Evolutionary conservation across 805 yeast species (phyloP).

Genomic region (Henningerozyma blattae): DNA sequence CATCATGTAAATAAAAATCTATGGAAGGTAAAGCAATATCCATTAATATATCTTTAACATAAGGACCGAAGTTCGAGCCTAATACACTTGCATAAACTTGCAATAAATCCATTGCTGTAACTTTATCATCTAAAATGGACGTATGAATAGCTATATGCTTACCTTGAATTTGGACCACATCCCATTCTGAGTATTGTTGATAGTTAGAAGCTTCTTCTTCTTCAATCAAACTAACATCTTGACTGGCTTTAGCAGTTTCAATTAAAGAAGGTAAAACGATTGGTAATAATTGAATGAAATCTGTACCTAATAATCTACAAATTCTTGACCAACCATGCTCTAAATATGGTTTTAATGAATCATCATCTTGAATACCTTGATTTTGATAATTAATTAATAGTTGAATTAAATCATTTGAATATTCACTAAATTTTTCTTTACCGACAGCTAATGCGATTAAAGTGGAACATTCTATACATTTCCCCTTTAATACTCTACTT

Average conservation of each 20-base stretch:
- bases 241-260: conserved; percentile 76
- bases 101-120: conserved; percentile 79
- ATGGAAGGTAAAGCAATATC: conserved; percentile 82
- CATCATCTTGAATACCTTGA: conserved; percentile 50
- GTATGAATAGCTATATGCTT: conserved; percentile 92
- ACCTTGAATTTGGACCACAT: conserved; percentile 81
- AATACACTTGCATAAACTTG: conserved; percentile 76
- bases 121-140: conserved; percentile 87
- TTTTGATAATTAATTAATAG: conserved; percentile 64
- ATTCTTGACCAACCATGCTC: conserved; percentile 96
- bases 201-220: conserved; percentile 79
- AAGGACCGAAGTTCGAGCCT: conserved; percentile 72
- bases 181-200: conserved; percentile 87
- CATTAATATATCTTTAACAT: conserved; percentile 62
- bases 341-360: conserved; percentile 74
- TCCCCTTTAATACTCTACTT: conserved; percentile 64
- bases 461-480: conserved; percentile 92
- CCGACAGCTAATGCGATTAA: conserved; percentile 93
- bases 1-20: conserved; percentile 86
- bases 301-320: conserved; percentile 74
- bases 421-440: conserved; percentile 69
- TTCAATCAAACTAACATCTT: conserved; percentile 79
- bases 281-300: conserved; percentile 73
- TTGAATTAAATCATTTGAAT: conserved; percentile 60
- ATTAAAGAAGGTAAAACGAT: conserved; percentile 84